Evolutionary conservation across 2,329 filamentous ascomycete species (phyloP), one percentile per base, ranked within the genome.

Genomic region (Sarocladium brachiariae): DNA sequence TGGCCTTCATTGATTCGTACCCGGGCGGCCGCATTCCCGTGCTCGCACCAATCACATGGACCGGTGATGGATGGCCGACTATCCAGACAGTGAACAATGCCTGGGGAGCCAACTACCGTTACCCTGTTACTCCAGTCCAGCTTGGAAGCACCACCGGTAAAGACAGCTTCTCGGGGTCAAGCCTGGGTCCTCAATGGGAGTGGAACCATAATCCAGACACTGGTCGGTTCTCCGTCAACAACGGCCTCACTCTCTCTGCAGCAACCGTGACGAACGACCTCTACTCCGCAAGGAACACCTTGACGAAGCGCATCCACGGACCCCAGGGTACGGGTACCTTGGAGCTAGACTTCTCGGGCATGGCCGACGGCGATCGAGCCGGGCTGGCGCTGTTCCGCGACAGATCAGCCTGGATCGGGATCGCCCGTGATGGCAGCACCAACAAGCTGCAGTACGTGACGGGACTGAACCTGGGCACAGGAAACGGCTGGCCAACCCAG

Each of bases 161-260:
- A 49, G 52, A 59, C 30, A 46, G n/a, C 1, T 59, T 58, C n/a
- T 9, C 50, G 0, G 71, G 70, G 0, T 53, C 61, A 0, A 51
- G 57, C 0, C 63, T 80, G 1, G 61, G 66, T 6, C 65, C 67
- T 0, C 63, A 70, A 16, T 81, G 76, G 75, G 77, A 81, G 58
- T 81, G 77, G 77, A 81, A 81, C 57, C 77, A 81, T 55, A 80
- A 80, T 57, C 77, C 78, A 0, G 76, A 80, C 53, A 68, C 62
- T 2, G 80, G 61, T 56, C 61, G 58, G 5, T 64, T 76, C 18
- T 59, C 66, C 23, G 70, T 72, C 3, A 23, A 38, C 27, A 39
- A 45, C 23, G 47, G 53, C 18, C 55, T 79, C 3, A 65, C 64
- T 0, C 62, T 80, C 1, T 63, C 60, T 18, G 71, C 76, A 1